These are phyloP conservation scores for Falciphora oryzae DNA, from an alignment of 2,329 filamentous ascomycete genomes.

Conservation along the genomic window DNA sequence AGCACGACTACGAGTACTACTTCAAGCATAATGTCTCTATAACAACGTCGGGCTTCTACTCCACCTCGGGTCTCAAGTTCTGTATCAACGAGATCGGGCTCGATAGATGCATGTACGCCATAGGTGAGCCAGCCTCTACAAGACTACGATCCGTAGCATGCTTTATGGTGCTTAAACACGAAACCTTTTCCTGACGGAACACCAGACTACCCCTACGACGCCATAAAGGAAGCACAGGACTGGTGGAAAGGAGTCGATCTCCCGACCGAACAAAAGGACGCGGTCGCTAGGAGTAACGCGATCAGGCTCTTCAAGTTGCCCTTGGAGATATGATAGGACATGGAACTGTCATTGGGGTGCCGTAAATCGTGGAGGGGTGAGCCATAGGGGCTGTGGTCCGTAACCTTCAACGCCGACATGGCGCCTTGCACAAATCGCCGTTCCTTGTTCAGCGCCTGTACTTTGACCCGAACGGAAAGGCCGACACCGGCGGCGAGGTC, in stretches of 20 bases:
- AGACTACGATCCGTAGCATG: no score
- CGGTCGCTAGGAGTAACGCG: slow-evolving; percentile 24
- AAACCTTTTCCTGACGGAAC: no score
- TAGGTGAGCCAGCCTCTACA: slow-evolving; percentile 25
- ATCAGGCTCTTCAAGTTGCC: slow-evolving; percentile 29
- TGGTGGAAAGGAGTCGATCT: slow-evolving; percentile 29
- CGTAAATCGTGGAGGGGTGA: no score
- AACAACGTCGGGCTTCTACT: slow-evolving; percentile 36
- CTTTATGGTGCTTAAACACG: not conserved
- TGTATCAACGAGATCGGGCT: slow-evolving; percentile 33
- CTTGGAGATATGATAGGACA: slow-evolving; percentile 16
- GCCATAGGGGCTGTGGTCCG: no score
- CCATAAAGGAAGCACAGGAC: slow-evolving; percentile 25
- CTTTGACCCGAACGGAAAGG: no score
- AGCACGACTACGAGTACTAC: slow-evolving; percentile 33
- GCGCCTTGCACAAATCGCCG: no score
- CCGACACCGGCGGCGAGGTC: no score
- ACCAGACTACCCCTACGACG: slow-evolving; percentile 29
- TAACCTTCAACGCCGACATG: no score
- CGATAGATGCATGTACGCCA: slow-evolving; percentile 33
- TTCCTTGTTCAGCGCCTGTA: no score
- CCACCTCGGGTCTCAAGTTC: slow-evolving; percentile 32
- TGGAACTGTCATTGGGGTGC: not conserved
- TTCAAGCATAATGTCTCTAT: slow-evolving; percentile 36
- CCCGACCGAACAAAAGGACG: slow-evolving; percentile 21